These are phyloP conservation scores for Thermothielavioides terrestris DNA, from an alignment of 495 filamentous ascomycete genomes.

Conservation along the genomic window DNA sequence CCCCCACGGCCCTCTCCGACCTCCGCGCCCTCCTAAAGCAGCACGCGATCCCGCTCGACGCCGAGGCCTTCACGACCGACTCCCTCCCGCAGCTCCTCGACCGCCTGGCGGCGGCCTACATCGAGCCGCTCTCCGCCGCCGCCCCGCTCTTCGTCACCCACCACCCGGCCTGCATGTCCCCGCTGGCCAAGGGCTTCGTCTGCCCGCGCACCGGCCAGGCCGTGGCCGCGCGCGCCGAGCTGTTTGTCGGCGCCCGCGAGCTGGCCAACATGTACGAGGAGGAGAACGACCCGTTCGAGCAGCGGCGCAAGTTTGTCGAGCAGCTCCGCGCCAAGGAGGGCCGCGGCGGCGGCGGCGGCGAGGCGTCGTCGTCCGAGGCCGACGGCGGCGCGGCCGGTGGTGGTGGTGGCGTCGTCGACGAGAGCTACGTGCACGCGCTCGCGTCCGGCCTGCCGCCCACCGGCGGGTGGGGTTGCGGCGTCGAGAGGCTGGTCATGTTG, in stretches of 20 bases:
- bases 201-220: constrained; percentile 53
- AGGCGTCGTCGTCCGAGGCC: constrained; percentile 9
- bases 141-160: constrained; percentile 82
- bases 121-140: constrained; percentile 59
- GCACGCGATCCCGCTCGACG: constrained; percentile 38
- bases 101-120: constrained; percentile 61
- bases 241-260: constrained; percentile 74
- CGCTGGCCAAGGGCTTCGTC: constrained; percentile 77
- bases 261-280: constrained; percentile 96
- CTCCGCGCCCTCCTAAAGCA: constrained; percentile 48
- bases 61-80: constrained; percentile 27
- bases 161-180: constrained; percentile 85
- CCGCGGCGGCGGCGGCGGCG: not conserved
- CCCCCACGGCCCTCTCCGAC: constrained; percentile 44
- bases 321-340: constrained; percentile 16
- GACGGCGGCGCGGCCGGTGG: constrained; percentile 8
- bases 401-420: constrained; percentile 47
- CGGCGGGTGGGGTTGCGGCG: constrained; percentile 90
- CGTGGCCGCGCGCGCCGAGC: constrained; percentile 70
- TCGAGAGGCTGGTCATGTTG: constrained; percentile 86
- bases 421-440: constrained; percentile 72
- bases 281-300: constrained; percentile 86
- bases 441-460: constrained; percentile 88
- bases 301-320: constrained; percentile 70
- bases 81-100: constrained; percentile 80